Evolutionary conservation across 805 yeast genomes (phyloP).

Genomic region (Starmerella ratchasimensis): DNA sequence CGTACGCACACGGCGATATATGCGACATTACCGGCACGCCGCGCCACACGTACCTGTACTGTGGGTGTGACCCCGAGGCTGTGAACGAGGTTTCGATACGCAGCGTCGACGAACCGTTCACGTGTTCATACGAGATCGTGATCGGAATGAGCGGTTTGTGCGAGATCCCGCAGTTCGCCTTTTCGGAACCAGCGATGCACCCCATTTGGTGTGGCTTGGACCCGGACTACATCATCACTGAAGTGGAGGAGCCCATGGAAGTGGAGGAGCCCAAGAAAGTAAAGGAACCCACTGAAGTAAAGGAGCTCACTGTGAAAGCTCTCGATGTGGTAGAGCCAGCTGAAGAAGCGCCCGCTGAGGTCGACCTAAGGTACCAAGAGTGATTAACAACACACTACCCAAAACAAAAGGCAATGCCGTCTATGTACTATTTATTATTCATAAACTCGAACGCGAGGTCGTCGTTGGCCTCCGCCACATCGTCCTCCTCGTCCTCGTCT

Average conservation of each 20-base stretch:
- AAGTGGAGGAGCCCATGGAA: too few relatives aligned
- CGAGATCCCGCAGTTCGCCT: conserved; percentile 11
- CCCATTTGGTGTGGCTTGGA: too few relatives aligned
- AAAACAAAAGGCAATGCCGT: too few relatives aligned
- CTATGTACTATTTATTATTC: not conserved
- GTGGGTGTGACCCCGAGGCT: conserved; percentile 36
- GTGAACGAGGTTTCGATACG: not conserved
- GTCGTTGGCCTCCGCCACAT: conserved; percentile 3
- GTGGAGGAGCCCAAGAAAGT: too few relatives aligned
- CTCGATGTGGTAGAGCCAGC: too few relatives aligned
- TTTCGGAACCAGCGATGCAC: too few relatives aligned
- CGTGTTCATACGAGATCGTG: conserved; percentile 17
- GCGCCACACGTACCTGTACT: conserved; percentile 42
- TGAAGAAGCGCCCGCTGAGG: too few relatives aligned
- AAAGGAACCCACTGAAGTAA: too few relatives aligned
- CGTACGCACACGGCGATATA: conserved; percentile 34
- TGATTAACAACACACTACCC: too few relatives aligned
- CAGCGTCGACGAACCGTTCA: conserved; percentile 14
- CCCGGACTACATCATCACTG: too few relatives aligned
- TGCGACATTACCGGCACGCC: conserved; percentile 47
- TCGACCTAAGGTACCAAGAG: too few relatives aligned
- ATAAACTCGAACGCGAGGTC: conserved; percentile 7
- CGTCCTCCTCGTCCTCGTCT: conserved; percentile 6
- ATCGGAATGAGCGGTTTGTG: conserved; percentile 15
- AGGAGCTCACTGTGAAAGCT: too few relatives aligned